These are phyloP conservation scores for Fistulina hepatica DNA, from an alignment of 1,284 basidiomycete genomes.

Conservation along the genomic window DNA sequence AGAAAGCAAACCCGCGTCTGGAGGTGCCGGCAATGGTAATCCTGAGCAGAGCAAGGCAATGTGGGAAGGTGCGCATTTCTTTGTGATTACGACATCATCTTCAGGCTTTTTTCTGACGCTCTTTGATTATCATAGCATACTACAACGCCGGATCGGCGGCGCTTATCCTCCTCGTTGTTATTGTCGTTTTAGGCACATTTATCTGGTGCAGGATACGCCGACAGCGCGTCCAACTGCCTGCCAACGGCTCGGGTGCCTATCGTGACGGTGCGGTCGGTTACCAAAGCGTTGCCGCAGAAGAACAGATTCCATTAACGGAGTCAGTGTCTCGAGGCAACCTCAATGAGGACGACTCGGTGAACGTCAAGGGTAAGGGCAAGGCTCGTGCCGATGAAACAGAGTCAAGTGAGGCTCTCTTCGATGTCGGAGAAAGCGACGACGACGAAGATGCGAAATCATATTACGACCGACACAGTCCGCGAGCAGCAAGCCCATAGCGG, in stretches of 20 bases:
- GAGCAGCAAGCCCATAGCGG: no score
- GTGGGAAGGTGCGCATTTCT: conserved; percentile 62
- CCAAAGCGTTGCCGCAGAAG: conserved; percentile 25
- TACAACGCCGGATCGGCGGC: conserved; percentile 88
- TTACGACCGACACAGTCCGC: no score
- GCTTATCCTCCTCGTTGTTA: conserved; percentile 69
- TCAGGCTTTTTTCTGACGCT: no score
- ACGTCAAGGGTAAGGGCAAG: neutral
- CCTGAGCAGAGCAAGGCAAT: conserved; percentile 68
- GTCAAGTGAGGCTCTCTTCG: neutral
- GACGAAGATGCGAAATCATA: neutral
- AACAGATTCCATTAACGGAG: conserved; percentile 34
- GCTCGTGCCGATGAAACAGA: neutral
- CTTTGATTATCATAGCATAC: conserved; percentile 43
- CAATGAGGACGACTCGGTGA: neutral
- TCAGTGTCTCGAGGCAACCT: neutral
- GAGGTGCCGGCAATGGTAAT: conserved; percentile 46
- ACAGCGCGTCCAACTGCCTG: conserved; percentile 33
- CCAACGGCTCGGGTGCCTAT: conserved; percentile 10
- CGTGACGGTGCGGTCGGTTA: no score
- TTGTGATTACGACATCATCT: no score
- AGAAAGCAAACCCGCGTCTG: conserved; percentile 5
- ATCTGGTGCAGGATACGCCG: conserved; percentile 62
- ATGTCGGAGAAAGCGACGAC: conserved; percentile 1
- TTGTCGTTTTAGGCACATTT: conserved; percentile 58